Base-by-base conservation (phyloP, 495 filamentous ascomycete species). In the Penicillium chermesinum region DNA sequence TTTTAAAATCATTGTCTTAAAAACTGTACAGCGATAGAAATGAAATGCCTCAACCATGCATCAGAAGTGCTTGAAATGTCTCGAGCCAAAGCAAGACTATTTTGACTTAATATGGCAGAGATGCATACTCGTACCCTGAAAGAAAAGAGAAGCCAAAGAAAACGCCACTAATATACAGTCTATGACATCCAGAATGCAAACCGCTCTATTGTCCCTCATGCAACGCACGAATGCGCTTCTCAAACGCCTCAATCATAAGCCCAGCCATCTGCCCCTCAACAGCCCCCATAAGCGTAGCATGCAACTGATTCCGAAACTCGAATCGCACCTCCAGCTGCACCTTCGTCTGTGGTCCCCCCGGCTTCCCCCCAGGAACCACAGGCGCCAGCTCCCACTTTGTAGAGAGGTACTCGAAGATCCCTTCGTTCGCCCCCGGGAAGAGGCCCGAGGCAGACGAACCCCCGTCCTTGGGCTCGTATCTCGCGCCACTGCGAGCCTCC, bases 241-340 rank as follows among this genome's bases (percentile, higher is more conserved):
- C 90, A 76, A 97, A 98, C 21, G 93, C 93, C 69, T 86, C 81
- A 58, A 98, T 85, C 91, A 98, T 93, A 42, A 86, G 71, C 9
- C 77, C 79, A 18, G 87, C 91, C 58, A 96, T 84, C 68, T 86
- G 87, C 35, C 87, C 88, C 58, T 87, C 87, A 37, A 91, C 78
- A 19, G 85, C 85, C 42, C 81, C 72, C 66, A 89, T 91, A 55
- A 95, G 66, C 17, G 82, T 80, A 46, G 78, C 82, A 75, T 96
- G 90, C 54, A 91, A 62, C 42, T 90, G 86, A 71, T 88, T 96
- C 54, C 78, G 73, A 63, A 97, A 96, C 69, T 80, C 75, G 62
- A 88, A 95, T 52, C 81, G 77, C 51, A 98, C 81, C 48, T 74
- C 71, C 57, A 98, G 69, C 44, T 70, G 64, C 4, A 97, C 87